A percentile compares a stretch with the other conserved stretches of the same genome.
Conservation (phyloP, 257 asterid species). For the Solanum sejunctum region DNA sequence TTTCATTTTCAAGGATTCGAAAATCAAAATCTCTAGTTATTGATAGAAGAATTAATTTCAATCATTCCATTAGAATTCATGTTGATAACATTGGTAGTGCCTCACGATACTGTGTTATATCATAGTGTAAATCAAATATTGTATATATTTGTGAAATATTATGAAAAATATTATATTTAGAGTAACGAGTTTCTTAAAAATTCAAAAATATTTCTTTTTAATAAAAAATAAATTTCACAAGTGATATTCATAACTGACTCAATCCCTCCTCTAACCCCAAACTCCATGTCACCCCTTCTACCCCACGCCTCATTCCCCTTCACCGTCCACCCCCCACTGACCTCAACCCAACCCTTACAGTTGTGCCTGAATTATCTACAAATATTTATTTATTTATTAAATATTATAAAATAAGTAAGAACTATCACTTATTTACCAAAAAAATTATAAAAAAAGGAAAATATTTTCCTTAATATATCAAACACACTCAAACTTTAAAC, state of each 20-base stretch:
- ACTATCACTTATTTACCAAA: background rate
- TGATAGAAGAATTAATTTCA: background rate
- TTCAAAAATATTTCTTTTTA: background rate
- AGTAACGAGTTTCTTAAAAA: background rate
- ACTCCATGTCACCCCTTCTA: background rate
- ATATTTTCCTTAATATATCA: background rate
- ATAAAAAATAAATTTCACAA: background rate
- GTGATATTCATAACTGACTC: background rate
- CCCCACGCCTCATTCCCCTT: background rate
- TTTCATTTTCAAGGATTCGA: background rate
- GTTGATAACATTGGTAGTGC: background rate
- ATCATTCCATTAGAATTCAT: background rate
- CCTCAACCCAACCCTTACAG: background rate
- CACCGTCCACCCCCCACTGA: background rate
- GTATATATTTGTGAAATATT: background rate
- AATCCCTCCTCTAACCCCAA: background rate
- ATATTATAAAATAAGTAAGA: background rate
- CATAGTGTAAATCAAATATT: background rate
- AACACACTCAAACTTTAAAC: background rate
- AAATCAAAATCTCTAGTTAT: background rate
- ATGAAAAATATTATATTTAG: too few species aligned
- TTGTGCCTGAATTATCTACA: background rate
- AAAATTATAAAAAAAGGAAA: background rate
- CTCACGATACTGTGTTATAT: background rate
- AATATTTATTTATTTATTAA: background rate